Evolutionary conservation across 169 alveolate genomes (phyloP), one percentile per base, ranked within the genome.

Genomic region (Plasmodium ovale): DNA sequence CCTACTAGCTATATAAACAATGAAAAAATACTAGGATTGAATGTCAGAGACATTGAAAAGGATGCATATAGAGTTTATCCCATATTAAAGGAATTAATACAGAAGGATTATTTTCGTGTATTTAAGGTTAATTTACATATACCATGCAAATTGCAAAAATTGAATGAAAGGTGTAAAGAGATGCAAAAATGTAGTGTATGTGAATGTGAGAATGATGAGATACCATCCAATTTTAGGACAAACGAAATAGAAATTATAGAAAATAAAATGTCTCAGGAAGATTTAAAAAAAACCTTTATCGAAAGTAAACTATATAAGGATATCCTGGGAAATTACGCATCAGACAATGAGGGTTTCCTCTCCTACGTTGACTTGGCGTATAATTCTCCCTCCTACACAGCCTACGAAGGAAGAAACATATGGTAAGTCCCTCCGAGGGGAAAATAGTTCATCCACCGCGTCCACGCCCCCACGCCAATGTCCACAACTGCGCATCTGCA

Each of bases 241-340:
- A 74, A 74, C 16, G 88, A 74, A 74, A 62, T 74, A 3, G 88
- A 74, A 60, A 74, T 74, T 0, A 74, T 74, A 37, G 68, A 74
- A 27, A 51, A 74, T 25, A 42, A 74, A 59, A 16, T 59, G 62
- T 10, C 88, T 1, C 47, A 33, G 14, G 88, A 74, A 60, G 88
- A 74, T 74, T 62, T 74, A 33, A 74, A 74, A 64, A 59, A 74
- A n/a, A 74, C 88, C 1, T 74, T 74, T 74, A 74, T 39, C 10
- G 88, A 59, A 49, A 74, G 71, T 44, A 74, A 74, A 59, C 33
- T 74, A 37, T 74, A 74, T 33, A 74, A 74, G 23, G 88, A 74
- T 14, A 74, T 74, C 3, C 39, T 74, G 44, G 88, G 88, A 44
- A 74, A 44, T 5, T 74, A 74, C 44, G 88, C 64, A 1, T 37